These are phyloP conservation scores for Saccharum hybrid DNA, from an alignment of 202 grass and related monocot genomes.

Conservation along the genomic window DNA sequence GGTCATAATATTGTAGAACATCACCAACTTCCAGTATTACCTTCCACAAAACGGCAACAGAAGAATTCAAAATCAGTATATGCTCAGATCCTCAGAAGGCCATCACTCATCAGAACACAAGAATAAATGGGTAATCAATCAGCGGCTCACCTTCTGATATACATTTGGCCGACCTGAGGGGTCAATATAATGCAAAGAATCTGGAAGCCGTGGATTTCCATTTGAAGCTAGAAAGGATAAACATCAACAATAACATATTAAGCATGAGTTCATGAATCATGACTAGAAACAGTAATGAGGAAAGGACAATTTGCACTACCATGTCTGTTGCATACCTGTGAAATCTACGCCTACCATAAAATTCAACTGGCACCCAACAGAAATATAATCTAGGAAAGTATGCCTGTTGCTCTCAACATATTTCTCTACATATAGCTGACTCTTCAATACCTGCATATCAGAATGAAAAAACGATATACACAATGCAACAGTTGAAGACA, in stretches of 20 bases:
- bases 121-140: conserved; percentile 43
- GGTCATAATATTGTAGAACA: conserved; percentile 86
- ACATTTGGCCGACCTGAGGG: conserved; percentile 96
- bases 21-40: conserved; percentile 97
- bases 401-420: conserved; percentile 67
- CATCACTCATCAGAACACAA: conserved; percentile 36
- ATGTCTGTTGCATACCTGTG: conserved; percentile 66
- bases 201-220: conserved; percentile 96
- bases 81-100: conserved; percentile 31
- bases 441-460: conserved; percentile 74
- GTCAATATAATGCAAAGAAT: conserved; percentile 99
- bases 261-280: conserved; percentile 7
- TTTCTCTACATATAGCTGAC: conserved; percentile 88
- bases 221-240: conserved; percentile 83
- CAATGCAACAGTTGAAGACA: conserved; percentile 31
- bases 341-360: conserved; percentile 98
- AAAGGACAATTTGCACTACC: conserved; percentile 36
- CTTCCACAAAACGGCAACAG: conserved; percentile 48
- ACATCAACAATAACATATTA: conserved; percentile 26
- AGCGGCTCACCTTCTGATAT: conserved; percentile 92
- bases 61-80: conserved; percentile 42
- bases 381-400: conserved; percentile 97
- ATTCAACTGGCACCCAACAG: conserved; percentile 81
- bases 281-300: conserved; percentile 34
- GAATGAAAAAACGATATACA: conserved; percentile 42